phyloP scores from a whole-genome alignment of 345 rosid genomes.

The Bruguiera gymnorhiza region DNA sequence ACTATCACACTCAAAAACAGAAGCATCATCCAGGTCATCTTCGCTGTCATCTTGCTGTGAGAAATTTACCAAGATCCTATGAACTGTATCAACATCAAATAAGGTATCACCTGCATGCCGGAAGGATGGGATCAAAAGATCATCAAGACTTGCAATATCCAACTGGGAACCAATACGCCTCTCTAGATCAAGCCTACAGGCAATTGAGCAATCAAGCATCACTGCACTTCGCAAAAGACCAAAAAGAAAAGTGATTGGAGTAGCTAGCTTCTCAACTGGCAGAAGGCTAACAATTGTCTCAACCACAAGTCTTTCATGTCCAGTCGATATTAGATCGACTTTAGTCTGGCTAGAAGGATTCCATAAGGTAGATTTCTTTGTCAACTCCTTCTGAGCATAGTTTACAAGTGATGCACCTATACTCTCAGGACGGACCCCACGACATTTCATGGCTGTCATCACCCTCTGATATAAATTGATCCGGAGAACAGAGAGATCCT shows the following conservation, averaged over 20 bases:
- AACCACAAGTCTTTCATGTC: constrained; percentile 68
- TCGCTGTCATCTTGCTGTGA: constrained; percentile 93
- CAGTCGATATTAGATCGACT: constrained; percentile 43
- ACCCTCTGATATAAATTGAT: constrained; percentile 80
- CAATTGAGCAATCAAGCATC: constrained; percentile 70
- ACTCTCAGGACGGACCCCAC: constrained; percentile 95
- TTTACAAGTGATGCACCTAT: constrained; percentile 80
- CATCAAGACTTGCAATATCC: constrained; percentile 84
- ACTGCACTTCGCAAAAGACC: constrained; percentile 89
- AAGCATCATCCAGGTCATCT: constrained; percentile 73
- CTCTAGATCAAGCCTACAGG: constrained; percentile 87
- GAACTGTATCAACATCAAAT: constrained; percentile 90
- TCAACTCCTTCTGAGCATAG: constrained; percentile 83
- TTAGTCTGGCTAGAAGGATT: constrained; percentile 50
- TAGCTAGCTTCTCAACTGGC: constrained; percentile 86
- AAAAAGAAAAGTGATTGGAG: constrained; percentile 79
- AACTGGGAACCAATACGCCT: constrained; percentile 86
- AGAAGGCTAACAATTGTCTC: constrained; percentile 77
- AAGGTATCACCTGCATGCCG: constrained; percentile 81
- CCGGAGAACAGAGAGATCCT: constrained; percentile 80
- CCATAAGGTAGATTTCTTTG: constrained; percentile 71
- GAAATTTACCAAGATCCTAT: constrained; percentile 85
- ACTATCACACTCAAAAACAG: constrained; percentile 76
- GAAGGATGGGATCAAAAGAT: constrained; percentile 87
- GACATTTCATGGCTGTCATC: constrained; percentile 87